Evolutionary conservation across 345 rosid genomes (phyloP).

Genomic region (Triadica sebifera): DNA sequence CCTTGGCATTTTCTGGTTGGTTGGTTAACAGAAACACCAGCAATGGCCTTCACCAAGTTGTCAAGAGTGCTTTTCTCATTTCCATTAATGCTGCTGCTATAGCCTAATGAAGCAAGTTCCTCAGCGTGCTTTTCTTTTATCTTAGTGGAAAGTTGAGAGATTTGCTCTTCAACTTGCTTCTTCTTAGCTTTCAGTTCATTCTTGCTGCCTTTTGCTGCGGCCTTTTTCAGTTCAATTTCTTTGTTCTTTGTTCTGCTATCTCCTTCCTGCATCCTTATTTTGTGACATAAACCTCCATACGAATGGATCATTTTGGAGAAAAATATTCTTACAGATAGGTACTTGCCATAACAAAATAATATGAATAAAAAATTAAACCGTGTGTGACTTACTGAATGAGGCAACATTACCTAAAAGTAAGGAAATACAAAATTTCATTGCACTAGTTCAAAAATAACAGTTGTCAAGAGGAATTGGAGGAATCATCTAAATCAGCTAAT

Average conservation of each 20-base stretch:
- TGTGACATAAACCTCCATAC: not conserved
- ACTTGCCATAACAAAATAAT: too few species aligned
- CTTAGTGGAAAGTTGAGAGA: conserved; percentile 59
- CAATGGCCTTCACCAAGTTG: conserved; percentile 77
- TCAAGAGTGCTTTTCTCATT: conserved; percentile 64
- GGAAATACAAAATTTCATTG: too few species aligned
- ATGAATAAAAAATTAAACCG: too few species aligned
- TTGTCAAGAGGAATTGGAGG: too few species aligned
- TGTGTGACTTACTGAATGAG: too few species aligned
- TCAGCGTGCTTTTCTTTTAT: conserved; percentile 72
- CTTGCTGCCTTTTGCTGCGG: conserved; percentile 92
- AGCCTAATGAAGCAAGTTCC: conserved; percentile 79
- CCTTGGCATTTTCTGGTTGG: conserved; percentile 58
- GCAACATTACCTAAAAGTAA: too few species aligned
- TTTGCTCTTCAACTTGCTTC: conserved; percentile 90
- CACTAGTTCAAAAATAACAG: too few species aligned
- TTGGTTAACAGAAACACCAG: conserved; percentile 68
- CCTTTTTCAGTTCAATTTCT: conserved; percentile 81
- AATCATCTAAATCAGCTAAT: too few species aligned
- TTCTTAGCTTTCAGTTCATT: conserved; percentile 96
- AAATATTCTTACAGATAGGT: too few species aligned
- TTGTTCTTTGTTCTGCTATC: conserved; percentile 69
- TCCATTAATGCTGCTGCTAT: conserved; percentile 32
- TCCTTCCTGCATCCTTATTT: conserved; percentile 60
- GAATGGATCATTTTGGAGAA: too few species aligned